Conservation (phyloP, 163 green algal genomes). For the Chlamydomonas reinhardtii region DNA sequence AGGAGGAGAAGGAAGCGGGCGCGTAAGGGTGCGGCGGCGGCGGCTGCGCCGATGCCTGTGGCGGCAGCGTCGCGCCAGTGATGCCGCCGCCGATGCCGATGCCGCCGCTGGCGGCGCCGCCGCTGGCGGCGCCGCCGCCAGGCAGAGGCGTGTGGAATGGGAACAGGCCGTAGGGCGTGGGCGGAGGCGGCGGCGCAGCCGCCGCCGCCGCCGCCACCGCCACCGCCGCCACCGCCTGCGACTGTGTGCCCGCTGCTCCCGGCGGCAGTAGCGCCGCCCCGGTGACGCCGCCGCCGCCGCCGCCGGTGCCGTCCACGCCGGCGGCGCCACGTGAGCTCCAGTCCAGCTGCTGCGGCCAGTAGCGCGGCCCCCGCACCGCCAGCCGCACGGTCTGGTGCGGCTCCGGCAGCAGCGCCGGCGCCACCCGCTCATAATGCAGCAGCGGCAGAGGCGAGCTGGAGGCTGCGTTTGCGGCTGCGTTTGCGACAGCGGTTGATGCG, state of each 20-base stretch:
- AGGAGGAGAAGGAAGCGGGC: neutral
- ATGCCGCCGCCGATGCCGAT: neutral
- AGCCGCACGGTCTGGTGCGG: slow-evolving; percentile 54
- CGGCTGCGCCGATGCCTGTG: neutral
- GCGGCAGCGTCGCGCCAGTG: neutral
- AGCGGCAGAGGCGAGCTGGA: neutral
- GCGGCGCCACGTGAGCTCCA: neutral
- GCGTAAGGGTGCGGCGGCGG: neutral
- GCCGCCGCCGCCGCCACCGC: neutral
- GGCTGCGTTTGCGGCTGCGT: neutral
- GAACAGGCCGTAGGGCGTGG: slow-evolving; percentile 29
- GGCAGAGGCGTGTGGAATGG: slow-evolving; percentile 12
- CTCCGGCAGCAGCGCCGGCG: slow-evolving; percentile 85
- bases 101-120: neutral
- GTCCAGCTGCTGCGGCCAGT: slow-evolving; percentile 76
- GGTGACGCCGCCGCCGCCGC: neutral
- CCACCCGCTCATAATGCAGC: slow-evolving; percentile 52
- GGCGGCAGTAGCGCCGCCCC: neutral
- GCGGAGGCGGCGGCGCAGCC: neutral
- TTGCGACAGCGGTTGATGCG: neutral
- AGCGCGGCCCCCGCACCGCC: slow-evolving; percentile 74
- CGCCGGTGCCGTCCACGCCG: slow-evolving; percentile 11
- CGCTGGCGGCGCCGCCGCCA: neutral
- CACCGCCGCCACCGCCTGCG: neutral
- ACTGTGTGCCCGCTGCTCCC: too few species aligned